A percentile compares a stretch with the other conserved stretches of the same genome.
Conservation (phyloP, 23 red algal species). For the Gracilaria caudata region DNA sequence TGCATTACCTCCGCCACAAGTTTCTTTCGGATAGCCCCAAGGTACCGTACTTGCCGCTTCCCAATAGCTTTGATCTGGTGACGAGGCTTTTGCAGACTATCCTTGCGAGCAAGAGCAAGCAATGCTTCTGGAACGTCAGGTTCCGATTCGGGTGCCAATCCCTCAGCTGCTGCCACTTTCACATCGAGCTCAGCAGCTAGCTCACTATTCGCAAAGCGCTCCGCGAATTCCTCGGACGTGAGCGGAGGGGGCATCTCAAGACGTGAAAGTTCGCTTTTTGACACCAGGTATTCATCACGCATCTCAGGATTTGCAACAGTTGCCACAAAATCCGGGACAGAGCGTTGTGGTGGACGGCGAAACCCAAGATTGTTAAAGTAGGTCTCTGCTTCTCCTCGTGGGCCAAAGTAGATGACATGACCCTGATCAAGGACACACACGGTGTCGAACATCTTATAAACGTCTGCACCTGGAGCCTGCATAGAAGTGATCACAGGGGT, state of each 20-base stretch:
- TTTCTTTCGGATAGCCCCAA: background rate
- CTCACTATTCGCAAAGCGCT: background rate
- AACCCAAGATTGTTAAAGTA: conserved; percentile 84
- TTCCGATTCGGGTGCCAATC: background rate
- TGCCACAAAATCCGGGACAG: conserved; percentile 88
- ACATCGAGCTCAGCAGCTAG: background rate
- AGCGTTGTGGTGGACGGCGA: conserved; percentile 73
- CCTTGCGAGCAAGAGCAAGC: conserved; percentile 15
- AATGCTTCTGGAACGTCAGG: background rate
- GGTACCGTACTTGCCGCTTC: conserved; percentile 19
- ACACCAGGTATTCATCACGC: conserved; percentile 9
- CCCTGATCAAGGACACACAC: conserved; percentile 85
- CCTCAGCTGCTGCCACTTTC: background rate
- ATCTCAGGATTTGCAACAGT: conserved; percentile 74
- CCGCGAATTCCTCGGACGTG: background rate
- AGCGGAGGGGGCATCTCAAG: background rate
- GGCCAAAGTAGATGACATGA: conserved; percentile 86
- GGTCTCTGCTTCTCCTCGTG: conserved; percentile 62
- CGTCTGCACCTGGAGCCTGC: conserved; percentile 84
- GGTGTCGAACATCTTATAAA: conserved; percentile 88
- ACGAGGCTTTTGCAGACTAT: conserved; percentile 47
- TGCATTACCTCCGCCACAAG: conserved; percentile 49
- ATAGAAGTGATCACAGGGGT: conserved; percentile 66
- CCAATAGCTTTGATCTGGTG: conserved; percentile 64
- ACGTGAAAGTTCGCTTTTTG: background rate